Conservation (phyloP, 2,329 filamentous ascomycete species). For the Scedosporium dehoogii region DNA sequence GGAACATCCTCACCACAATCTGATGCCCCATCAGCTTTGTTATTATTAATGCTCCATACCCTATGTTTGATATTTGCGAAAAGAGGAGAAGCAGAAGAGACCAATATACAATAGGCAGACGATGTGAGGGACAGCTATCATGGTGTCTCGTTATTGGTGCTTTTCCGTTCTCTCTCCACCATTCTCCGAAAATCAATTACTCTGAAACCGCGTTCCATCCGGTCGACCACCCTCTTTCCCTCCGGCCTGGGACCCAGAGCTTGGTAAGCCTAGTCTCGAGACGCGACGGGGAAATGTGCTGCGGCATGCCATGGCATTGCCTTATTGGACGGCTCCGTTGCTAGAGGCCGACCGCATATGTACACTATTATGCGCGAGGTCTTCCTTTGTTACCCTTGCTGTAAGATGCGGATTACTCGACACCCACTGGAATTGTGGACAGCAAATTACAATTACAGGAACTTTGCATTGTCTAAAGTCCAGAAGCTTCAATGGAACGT, state of each 20-base stretch:
- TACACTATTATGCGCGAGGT: not conserved
- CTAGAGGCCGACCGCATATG: not conserved
- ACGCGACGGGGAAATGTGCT: not conserved
- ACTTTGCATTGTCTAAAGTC: not conserved
- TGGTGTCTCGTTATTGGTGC: no score
- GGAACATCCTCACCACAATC: no score
- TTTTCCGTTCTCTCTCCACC: no score
- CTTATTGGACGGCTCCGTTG: not conserved
- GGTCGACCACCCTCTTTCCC: not conserved
- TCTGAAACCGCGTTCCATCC: not conserved
- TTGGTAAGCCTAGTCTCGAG: not conserved
- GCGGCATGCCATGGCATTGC: not conserved
- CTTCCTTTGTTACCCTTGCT: not conserved
- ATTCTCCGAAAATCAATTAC: not conserved
- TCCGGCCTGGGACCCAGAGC: not conserved
- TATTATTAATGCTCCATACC: no score
- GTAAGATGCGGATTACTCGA: not conserved
- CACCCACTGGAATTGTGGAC: not conserved
- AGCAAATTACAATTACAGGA: not conserved
- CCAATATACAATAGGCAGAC: no score
- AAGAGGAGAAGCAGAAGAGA: no score
- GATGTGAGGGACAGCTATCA: no score
- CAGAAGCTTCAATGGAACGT: not conserved
- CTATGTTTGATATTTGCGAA: no score
- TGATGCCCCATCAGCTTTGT: no score